phyloP scores from a whole-genome alignment of 2,329 filamentous ascomycete species.

The Nothophoma quercina region DNA sequence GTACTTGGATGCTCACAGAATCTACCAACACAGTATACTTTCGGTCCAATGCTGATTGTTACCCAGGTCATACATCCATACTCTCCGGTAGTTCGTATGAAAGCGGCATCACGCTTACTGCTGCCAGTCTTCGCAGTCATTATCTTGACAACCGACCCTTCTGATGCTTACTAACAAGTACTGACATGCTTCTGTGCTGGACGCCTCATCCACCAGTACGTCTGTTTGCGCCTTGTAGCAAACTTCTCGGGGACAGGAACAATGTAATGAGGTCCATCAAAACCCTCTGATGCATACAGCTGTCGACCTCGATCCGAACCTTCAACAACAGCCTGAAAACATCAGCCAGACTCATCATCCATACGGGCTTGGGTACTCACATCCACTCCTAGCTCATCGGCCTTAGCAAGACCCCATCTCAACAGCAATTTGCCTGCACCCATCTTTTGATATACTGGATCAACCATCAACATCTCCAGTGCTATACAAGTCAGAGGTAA shows the following conservation, averaged over 20 bases:
- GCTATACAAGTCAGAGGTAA: not conserved
- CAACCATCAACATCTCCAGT: slow-evolving; percentile 17
- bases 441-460: slow-evolving; percentile 10
- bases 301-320: slow-evolving; percentile 10
- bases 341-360: not conserved
- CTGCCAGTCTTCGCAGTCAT: no score
- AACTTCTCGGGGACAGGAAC: slow-evolving; percentile 15
- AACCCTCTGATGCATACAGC: slow-evolving; percentile 15
- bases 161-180: no score
- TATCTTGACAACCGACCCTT: no score
- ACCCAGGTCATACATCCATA: no score
- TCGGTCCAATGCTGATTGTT: no score
- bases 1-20: no score
- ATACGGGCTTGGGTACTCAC: not conserved
- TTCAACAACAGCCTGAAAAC: slow-evolving; percentile 11
- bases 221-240: slow-evolving; percentile 17
- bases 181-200: not conserved
- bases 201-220: slow-evolving; percentile 13
- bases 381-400: slow-evolving; percentile 16
- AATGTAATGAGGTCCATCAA: slow-evolving; percentile 4
- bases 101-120: no score
- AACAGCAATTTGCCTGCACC: slow-evolving; percentile 14
- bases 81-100: not conserved
- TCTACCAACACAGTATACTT: no score
- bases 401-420: slow-evolving; percentile 11